A percentile compares a stretch with the other conserved stretches of the same genome.
phyloP scores from a whole-genome alignment of 768 basidiomycete species.

The Leccinellum albellum region DNA sequence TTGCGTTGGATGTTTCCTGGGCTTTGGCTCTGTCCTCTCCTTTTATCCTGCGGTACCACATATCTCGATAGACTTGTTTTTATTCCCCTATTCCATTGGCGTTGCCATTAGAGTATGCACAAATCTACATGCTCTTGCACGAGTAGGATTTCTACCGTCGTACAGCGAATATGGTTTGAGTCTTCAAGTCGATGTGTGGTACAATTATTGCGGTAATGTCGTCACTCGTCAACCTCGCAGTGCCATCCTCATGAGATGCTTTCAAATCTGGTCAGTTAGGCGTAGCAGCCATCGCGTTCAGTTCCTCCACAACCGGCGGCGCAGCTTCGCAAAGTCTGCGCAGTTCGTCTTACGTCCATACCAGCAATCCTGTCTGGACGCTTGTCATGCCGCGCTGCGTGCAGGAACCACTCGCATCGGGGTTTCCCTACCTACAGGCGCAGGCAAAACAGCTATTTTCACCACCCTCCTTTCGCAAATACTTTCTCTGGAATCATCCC shows the following conservation, averaged over 20 bases:
- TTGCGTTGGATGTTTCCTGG: slow-evolving; percentile 17
- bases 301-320: background rate
- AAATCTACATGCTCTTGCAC: slow-evolving; percentile 21
- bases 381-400: slow-evolving; percentile 68
- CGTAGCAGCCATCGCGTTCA: background rate
- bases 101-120: slow-evolving; percentile 21
- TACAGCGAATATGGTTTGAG: slow-evolving; percentile 16
- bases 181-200: background rate
- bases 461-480: slow-evolving; percentile 74
- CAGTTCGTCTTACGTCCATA: slow-evolving; percentile 68
- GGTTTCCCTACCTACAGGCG: slow-evolving; percentile 81
- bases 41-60: slow-evolving; percentile 20
- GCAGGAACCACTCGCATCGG: slow-evolving; percentile 73
- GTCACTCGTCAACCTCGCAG: background rate
- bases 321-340: slow-evolving; percentile 2
- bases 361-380: slow-evolving; percentile 74
- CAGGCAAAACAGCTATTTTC: slow-evolving; percentile 91
- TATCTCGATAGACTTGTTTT: slow-evolving; percentile 34
- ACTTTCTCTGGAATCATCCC: slow-evolving; percentile 37
- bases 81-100: slow-evolving; percentile 26
- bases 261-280: background rate
- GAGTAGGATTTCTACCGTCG: slow-evolving; percentile 16
- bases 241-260: slow-evolving; percentile 12
- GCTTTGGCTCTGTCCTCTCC: slow-evolving; percentile 31
- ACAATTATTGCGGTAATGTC: background rate